Percentiles rank a stretch among this genome's conserved stretches.
Conservation (phyloP, 495 filamentous ascomycete species). For the Staphylotrichum tortipilum region DNA sequence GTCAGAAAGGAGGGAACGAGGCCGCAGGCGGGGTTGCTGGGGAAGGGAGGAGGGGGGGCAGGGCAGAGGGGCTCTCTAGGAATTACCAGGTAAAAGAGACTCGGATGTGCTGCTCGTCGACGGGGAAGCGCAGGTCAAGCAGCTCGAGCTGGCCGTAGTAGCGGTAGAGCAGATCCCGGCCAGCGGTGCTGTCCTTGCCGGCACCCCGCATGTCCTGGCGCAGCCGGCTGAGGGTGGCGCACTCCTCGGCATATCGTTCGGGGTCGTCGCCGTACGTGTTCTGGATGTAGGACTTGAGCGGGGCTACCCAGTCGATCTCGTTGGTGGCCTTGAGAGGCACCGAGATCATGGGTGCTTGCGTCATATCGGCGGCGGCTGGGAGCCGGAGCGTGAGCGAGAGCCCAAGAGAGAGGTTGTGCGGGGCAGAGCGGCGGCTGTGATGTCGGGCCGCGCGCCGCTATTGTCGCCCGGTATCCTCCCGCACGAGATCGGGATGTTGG, state of each 20-base stretch:
- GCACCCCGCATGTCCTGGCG: slow-evolving; percentile 98
- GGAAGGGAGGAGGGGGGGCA: background rate
- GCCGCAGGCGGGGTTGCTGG: slow-evolving; percentile 15
- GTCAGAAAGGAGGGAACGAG: slow-evolving; percentile 9
- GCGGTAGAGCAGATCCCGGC: slow-evolving; percentile 86
- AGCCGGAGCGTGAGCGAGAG: background rate
- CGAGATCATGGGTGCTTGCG: slow-evolving; percentile 84
- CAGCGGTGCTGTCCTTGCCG: slow-evolving; percentile 91
- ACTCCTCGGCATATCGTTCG: slow-evolving; percentile 89
- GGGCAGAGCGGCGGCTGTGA: background rate
- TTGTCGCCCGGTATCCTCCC: background rate
- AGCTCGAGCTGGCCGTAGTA: slow-evolving; percentile 97
- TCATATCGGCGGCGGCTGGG: slow-evolving; percentile 38
- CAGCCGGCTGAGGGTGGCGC: slow-evolving; percentile 88
- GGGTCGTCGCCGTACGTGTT: slow-evolving; percentile 94
- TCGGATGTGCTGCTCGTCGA: slow-evolving; percentile 98
- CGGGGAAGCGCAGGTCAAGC: slow-evolving; percentile 87
- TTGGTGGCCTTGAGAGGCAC: slow-evolving; percentile 95
- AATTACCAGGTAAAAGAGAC: slow-evolving; percentile 93
- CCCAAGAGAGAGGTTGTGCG: background rate
- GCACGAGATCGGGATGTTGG: background rate
- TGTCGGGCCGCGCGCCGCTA: background rate
- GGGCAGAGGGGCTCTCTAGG: background rate
- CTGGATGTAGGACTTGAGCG: slow-evolving; percentile 88
- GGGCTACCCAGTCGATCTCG: slow-evolving; percentile 96